Percentiles rank a stretch among this genome's conserved stretches.
Evolutionary conservation across 805 yeast species (phyloP).

Genomic region (Yamadazyma tumulicola): DNA sequence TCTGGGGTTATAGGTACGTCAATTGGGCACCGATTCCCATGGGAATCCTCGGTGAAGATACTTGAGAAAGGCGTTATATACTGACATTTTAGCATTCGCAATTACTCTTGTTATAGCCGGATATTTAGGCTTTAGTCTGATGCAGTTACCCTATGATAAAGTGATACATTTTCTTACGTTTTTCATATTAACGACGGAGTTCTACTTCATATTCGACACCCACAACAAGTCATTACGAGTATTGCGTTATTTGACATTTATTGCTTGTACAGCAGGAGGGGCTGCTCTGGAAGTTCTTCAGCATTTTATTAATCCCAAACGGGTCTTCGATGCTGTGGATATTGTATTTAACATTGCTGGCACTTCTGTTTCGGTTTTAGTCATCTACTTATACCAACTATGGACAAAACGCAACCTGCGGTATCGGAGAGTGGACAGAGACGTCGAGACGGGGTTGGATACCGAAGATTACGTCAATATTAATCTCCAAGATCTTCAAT

Average conservation of each 20-base stretch:
- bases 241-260: constrained; percentile 32
- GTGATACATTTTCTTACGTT: constrained; percentile 47
- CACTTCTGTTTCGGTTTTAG: constrained; percentile 22
- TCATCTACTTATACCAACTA: constrained; percentile 1
- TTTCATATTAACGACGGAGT: constrained; percentile 44
- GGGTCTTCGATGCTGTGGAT: constrained; percentile 50
- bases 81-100: constrained; percentile 22
- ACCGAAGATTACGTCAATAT: no score
- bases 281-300: constrained; percentile 52
- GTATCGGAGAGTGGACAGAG: no score
- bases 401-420: no score
- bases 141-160: constrained; percentile 49
- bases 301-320: constrained; percentile 38
- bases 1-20: constrained; percentile 21
- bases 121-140: constrained; percentile 50
- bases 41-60: no score
- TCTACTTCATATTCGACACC: constrained; percentile 43
- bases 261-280: constrained; percentile 46
- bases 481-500: no score
- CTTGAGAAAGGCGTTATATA: constrained; percentile 2
- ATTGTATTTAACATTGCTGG: constrained; percentile 36
- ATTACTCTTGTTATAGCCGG: constrained; percentile 22
- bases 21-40: background rate
- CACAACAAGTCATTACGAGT: constrained; percentile 24
- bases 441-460: no score